Evolutionary conservation across 2,329 filamentous ascomycete species (phyloP).

Genomic region (Biscogniauxia mediterranea): DNA sequence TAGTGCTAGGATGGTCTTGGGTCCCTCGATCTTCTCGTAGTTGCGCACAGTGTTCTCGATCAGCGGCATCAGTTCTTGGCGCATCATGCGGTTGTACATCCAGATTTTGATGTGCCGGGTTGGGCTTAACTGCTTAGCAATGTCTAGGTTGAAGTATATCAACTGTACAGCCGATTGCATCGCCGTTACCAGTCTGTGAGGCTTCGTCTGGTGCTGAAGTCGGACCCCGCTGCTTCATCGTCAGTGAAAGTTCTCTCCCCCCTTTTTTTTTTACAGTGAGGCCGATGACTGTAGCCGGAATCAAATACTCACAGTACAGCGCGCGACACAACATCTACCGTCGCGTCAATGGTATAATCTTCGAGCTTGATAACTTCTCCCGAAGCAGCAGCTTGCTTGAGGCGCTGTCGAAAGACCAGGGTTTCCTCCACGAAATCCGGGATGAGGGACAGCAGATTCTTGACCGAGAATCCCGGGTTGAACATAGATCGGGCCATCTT

Average conservation of each 20-base stretch:
- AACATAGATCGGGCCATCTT: slow-evolving; percentile 35
- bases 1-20: slow-evolving; percentile 31
- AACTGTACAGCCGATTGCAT: slow-evolving; percentile 20
- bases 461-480: slow-evolving; percentile 39
- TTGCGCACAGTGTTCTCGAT: slow-evolving; percentile 25
- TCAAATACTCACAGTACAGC: slow-evolving; percentile 29
- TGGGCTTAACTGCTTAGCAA: slow-evolving; percentile 19
- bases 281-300: slow-evolving; percentile 1
- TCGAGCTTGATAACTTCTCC: slow-evolving; percentile 30
- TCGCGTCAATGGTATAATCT: slow-evolving; percentile 27
- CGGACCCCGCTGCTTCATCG: slow-evolving; percentile 17
- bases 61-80: slow-evolving; percentile 25
- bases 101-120: slow-evolving; percentile 23
- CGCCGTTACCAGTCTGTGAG: slow-evolving; percentile 16
- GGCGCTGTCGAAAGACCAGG: slow-evolving; percentile 24
- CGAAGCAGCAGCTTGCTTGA: slow-evolving; percentile 20
- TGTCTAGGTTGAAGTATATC: slow-evolving; percentile 20
- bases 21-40: slow-evolving; percentile 22
- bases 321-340: slow-evolving; percentile 30
- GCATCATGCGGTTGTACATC: slow-evolving; percentile 29
- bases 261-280: background rate
- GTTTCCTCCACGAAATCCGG: slow-evolving; percentile 34
- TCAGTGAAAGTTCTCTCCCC: slow-evolving; percentile 7
- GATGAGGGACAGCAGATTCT: slow-evolving; percentile 36
- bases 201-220: slow-evolving; percentile 17